A percentile compares a stretch with the other conserved stretches of the same genome.
phyloP scores from a whole-genome alignment of 768 basidiomycete genomes.

The Pleurotus tuoliensis region DNA sequence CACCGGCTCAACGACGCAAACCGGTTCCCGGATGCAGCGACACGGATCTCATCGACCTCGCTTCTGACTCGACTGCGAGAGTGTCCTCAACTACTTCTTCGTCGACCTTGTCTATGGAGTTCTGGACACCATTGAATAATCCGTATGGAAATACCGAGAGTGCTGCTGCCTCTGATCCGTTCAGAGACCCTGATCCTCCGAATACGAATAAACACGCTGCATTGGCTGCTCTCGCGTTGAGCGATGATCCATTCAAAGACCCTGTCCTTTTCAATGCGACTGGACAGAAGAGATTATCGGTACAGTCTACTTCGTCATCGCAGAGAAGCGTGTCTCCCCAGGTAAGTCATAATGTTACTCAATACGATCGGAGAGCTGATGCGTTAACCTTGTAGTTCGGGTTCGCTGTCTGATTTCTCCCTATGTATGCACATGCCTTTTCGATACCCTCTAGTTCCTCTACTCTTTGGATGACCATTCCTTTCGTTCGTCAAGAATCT shows the following conservation, averaged over 20 bases:
- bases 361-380: neutral
- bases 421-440: no score
- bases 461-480: no score
- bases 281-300: neutral
- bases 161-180: neutral
- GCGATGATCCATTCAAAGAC: slow-evolving; percentile 7
- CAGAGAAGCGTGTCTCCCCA: slow-evolving; percentile 2
- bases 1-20: neutral
- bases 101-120: neutral
- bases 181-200: neutral
- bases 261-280: neutral
- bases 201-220: neutral
- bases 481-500: no score
- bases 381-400: neutral
- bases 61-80: neutral
- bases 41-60: neutral
- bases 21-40: slow-evolving; percentile 1
- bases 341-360: neutral
- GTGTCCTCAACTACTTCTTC: neutral
- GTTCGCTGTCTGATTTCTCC: neutral
- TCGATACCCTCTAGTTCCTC: no score
- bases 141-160: neutral
- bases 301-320: neutral
- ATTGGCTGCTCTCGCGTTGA: slow-evolving; percentile 1
- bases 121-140: slow-evolving; percentile 1